Evolutionary conservation across 179 eudicot species (phyloP), one percentile per base, ranked within the genome.

Genomic region (Gypsophila paniculata): DNA sequence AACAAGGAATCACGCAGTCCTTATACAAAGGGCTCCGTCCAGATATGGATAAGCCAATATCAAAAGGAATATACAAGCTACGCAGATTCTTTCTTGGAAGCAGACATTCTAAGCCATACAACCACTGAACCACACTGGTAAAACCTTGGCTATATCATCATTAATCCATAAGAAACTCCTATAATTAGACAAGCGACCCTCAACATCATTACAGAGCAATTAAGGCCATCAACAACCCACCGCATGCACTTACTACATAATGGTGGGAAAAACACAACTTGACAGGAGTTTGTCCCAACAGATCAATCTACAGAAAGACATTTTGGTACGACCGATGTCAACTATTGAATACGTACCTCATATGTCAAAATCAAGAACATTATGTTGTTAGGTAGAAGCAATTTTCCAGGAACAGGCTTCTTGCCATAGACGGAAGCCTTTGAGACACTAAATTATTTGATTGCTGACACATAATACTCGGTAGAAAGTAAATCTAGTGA

Each of bases 201-300:
- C 10, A 22, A 25, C 14, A 58, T 10, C 15, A 23, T 10, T 58
- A 58, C 34, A 23, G 7, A 22, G 2, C 26, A 22, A 22, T 58
- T 22, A 58, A 58, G 62, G 34, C 62, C 62, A 58, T 25, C 62
- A 11, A 22, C 62, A 58, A 58, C 62, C 62, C 21, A 58, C 4
- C 62, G 21, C 11, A 9, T 11, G 0, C 58, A 53, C 2, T 58
- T 8, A 58, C 34, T 58, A 25, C 32, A 11, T 58, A 58, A 57
- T n/a, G 32, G 34, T 58, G 62, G 26, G 13, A 6, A 26, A 58
- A 11, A 6, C 62, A 23, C 62, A 58, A 23, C 22, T 22, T 58
- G 62, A 58, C 59, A n/a, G 59, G 25, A 54, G 59, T 54, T 46
- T 54, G 59, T 54, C 59, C 59, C 59, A 22, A 25, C 8, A 58